A percentile compares a stretch with the other conserved stretches of the same genome.
phyloP scores from a whole-genome alignment of 2,329 filamentous ascomycete species.

The Periconia digitata region DNA sequence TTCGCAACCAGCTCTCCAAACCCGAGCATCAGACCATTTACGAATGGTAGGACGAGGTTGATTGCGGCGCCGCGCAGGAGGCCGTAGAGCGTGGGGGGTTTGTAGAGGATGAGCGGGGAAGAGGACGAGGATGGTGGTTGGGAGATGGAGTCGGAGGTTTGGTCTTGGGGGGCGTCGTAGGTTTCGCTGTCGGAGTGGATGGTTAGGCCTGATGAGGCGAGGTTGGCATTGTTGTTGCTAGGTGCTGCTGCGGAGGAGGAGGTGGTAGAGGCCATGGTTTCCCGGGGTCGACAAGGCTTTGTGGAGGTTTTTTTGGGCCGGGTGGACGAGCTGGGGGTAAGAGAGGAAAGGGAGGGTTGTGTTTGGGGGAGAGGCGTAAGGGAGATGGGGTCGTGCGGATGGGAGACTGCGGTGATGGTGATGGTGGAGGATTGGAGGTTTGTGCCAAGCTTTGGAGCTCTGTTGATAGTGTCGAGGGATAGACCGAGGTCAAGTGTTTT shows the following conservation, averaged over 20 bases:
- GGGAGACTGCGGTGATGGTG: constrained; percentile 5
- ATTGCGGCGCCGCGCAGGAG: constrained; percentile 87
- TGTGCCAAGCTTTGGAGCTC: constrained; percentile 11
- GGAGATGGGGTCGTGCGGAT: constrained; percentile 17
- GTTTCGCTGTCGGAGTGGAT: constrained; percentile 83
- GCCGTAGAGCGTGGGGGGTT: constrained; percentile 83
- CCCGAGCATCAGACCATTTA: constrained; percentile 97
- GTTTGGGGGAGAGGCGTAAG: background rate
- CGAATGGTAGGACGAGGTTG: constrained; percentile 91
- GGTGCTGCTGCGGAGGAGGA: constrained; percentile 9
- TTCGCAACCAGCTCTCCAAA: constrained; percentile 97
- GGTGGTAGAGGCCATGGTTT: constrained; percentile 15
- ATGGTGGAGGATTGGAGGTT: constrained; percentile 4
- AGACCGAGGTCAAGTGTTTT: background rate
- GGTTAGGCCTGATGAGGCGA: constrained; percentile 73
- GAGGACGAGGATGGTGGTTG: constrained; percentile 62
- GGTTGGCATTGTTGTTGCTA: constrained; percentile 51
- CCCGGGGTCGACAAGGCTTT: background rate
- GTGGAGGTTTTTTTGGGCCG: background rate
- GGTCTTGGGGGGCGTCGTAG: constrained; percentile 66
- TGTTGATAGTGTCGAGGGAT: background rate
- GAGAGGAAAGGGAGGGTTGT: background rate
- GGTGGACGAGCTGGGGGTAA: constrained; percentile 1
- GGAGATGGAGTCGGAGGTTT: constrained; percentile 63
- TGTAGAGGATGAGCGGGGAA: constrained; percentile 80